phyloP scores from a whole-genome alignment of 2,329 filamentous ascomycete genomes.

The Aspergillus awamori region DNA sequence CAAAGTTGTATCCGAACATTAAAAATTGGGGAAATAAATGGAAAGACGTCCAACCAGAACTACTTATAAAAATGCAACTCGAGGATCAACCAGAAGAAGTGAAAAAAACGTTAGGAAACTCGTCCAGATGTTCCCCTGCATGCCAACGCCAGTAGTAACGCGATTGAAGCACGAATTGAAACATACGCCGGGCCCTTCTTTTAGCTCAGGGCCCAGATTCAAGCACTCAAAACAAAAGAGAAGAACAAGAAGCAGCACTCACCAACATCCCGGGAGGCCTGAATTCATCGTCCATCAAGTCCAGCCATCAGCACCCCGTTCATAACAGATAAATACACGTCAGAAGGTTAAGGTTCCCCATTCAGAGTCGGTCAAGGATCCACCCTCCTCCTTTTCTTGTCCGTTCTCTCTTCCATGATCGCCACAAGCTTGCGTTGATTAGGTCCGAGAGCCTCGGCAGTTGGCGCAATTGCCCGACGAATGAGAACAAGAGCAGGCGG shows the following conservation, averaged over 20 bases:
- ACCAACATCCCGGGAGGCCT: background rate
- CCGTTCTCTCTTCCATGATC: background rate
- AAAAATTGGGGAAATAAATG: no score
- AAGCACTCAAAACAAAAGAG: background rate
- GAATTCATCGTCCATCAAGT: slow-evolving; percentile 6
- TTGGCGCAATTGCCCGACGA: background rate
- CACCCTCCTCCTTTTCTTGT: background rate
- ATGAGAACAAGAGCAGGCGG: background rate
- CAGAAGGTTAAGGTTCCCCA: background rate
- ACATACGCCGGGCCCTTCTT: slow-evolving; percentile 4
- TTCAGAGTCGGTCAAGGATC: background rate
- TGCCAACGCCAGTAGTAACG: slow-evolving; percentile 9
- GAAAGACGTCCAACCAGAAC: background rate
- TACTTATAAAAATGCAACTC: background rate
- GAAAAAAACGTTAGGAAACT: slow-evolving; percentile 11
- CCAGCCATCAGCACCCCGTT: slow-evolving; percentile 1
- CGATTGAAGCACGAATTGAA: slow-evolving; percentile 10
- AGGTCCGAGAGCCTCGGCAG: background rate
- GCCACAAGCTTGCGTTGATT: background rate
- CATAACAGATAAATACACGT: slow-evolving; percentile 6
- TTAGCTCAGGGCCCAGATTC: background rate
- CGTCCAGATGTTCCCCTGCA: slow-evolving; percentile 9
- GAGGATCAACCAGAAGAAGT: background rate
- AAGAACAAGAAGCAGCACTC: background rate
- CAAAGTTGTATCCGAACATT: slow-evolving; percentile 10